These are phyloP conservation scores for Xanthoconium stramineum DNA, from an alignment of 768 basidiomycete genomes.

Conservation along the genomic window DNA sequence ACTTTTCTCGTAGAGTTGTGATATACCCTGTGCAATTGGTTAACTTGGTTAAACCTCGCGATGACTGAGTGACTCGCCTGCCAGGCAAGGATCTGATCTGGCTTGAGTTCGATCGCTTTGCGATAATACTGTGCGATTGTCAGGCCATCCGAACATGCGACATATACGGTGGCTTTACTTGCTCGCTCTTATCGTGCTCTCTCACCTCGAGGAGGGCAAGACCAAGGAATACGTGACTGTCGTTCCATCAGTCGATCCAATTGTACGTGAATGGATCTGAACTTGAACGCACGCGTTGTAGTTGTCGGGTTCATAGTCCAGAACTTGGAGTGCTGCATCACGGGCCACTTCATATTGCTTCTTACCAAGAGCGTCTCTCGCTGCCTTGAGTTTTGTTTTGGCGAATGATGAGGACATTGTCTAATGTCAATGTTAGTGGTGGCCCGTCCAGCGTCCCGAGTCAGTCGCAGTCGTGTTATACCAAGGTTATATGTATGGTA, in stretches of 20 bases:
- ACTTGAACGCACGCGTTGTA: constrained; percentile 76
- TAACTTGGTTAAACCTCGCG: constrained; percentile 8
- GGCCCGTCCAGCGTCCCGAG: not conserved
- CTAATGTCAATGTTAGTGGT: not conserved
- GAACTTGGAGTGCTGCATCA: constrained; percentile 59
- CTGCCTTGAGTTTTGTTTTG: constrained; percentile 75
- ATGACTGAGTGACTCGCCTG: constrained; percentile 51
- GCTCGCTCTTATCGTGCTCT: constrained; percentile 72
- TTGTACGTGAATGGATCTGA: not conserved
- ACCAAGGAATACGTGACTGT: constrained; percentile 82
- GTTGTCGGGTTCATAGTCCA: constrained; percentile 76
- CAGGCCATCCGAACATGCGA: constrained; percentile 9
- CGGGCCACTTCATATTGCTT: constrained; percentile 72
- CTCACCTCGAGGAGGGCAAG: constrained; percentile 76
- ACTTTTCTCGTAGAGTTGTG: constrained; percentile 66
- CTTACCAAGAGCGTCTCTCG: constrained; percentile 69
- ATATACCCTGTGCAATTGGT: constrained; percentile 53
- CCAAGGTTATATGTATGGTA: not conserved
- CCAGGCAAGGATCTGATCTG: constrained; percentile 75
- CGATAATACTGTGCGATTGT: constrained; percentile 59
- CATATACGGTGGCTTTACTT: constrained; percentile 52
- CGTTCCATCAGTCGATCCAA: constrained; percentile 1
- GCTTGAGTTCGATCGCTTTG: constrained; percentile 68
- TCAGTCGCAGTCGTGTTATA: too few species aligned
- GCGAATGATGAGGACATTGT: constrained; percentile 40